These are phyloP conservation scores for Arthromyces matolae DNA, from an alignment of 768 basidiomycete genomes.

Conservation along the genomic window DNA sequence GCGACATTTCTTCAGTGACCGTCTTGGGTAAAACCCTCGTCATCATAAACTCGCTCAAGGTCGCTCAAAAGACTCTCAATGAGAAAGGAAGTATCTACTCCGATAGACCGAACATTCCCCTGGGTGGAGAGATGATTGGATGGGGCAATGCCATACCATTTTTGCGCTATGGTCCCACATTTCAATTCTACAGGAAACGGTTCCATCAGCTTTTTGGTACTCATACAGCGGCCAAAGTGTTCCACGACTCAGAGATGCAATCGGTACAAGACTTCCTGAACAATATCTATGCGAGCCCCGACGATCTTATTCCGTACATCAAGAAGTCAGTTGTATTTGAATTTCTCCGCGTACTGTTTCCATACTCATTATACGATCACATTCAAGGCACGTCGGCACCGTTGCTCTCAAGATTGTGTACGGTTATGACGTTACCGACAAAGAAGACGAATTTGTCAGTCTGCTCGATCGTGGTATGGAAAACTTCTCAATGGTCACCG, in stretches of 20 bases:
- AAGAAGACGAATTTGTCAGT: slow-evolving; percentile 23
- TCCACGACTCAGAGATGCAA: neutral
- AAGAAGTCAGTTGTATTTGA: neutral
- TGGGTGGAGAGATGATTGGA: slow-evolving; percentile 34
- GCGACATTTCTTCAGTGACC: neutral
- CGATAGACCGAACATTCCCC: slow-evolving; percentile 37
- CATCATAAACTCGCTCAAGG: slow-evolving; percentile 38
- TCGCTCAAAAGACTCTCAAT: slow-evolving; percentile 48
- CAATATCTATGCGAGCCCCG: neutral
- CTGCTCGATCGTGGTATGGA: slow-evolving; percentile 19
- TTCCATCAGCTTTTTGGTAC: slow-evolving; percentile 1
- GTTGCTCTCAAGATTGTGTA: slow-evolving; percentile 25
- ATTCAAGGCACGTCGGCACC: slow-evolving; percentile 12
- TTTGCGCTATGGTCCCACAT: slow-evolving; percentile 11
- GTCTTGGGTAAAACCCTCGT: slow-evolving; percentile 43
- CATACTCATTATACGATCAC: neutral
- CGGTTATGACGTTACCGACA: slow-evolving; percentile 22
- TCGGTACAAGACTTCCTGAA: neutral
- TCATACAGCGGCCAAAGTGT: neutral
- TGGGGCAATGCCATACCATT: slow-evolving; percentile 13
- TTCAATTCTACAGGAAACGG: slow-evolving; percentile 11
- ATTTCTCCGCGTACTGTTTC: no score
- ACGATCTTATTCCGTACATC: slow-evolving; percentile 6
- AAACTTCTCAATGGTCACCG: slow-evolving; percentile 13
- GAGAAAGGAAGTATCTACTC: slow-evolving; percentile 52